These are phyloP conservation scores for Rubia occidens DNA, from an alignment of 305 asterid species.

Conservation along the genomic window DNA sequence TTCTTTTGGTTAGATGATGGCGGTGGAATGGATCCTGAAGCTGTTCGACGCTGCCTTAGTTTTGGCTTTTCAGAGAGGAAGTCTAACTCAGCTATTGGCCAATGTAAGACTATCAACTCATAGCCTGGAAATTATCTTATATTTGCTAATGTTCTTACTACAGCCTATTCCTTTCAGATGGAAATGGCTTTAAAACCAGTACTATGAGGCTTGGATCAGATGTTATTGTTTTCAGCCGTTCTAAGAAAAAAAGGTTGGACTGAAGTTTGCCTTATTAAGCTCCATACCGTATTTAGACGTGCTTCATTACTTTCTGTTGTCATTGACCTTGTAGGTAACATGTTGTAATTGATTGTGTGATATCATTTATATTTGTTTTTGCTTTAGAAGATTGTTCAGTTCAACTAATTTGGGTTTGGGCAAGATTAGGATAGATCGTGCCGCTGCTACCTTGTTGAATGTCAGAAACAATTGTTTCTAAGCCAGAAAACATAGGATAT, in stretches of 20 bases:
- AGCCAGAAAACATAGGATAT: neutral
- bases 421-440: neutral
- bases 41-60: constrained; percentile 76
- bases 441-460: neutral
- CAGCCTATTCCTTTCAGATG: constrained; percentile 55
- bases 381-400: neutral
- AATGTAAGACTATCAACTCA: constrained; percentile 42
- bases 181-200: constrained; percentile 97
- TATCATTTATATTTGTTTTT: neutral
- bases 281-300: neutral
- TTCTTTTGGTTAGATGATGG: constrained; percentile 58
- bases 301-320: constrained; percentile 6
- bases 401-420: neutral
- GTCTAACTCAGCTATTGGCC: constrained; percentile 64
- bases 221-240: constrained; percentile 76
- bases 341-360: neutral
- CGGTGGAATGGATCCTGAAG: constrained; percentile 88
- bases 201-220: constrained; percentile 97
- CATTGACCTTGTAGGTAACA: neutral
- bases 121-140: constrained; percentile 1
- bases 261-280: neutral
- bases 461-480: neutral
- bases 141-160: constrained; percentile 16
- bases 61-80: constrained; percentile 96
- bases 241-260: constrained; percentile 41